Evolutionary conservation across 768 basidiomycete species (phyloP), one percentile per base, ranked within the genome.

Genomic region (Phlebiopsis flavidoalba): DNA sequence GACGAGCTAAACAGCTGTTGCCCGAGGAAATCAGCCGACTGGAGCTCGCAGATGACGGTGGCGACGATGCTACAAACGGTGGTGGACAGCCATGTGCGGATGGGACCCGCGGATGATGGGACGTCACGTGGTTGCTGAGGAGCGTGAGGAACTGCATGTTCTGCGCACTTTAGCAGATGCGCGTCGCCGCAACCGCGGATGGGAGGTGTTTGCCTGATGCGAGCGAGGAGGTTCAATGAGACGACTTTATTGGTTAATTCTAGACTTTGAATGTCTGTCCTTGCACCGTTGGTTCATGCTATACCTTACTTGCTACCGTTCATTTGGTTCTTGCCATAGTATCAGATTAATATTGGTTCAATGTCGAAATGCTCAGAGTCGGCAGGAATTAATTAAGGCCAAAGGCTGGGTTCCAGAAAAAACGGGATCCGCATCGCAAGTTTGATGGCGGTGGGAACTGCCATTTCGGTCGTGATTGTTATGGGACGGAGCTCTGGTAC

Each of bases 381-480:
- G 26, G n/a, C 26, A 31, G 26, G 26, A 31, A 31, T 31, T 31
- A 31, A 31, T 31, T 31, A 31, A 31, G 26, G 26, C 26, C 40
- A 17, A 14, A 43, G 40, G 11, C 40, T 43, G 40, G 12, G 17
- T 43, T 15, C 33, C 22, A 14, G 33, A 17, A n/a, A n/a, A n/a
- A n/a, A n/a, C 35, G 52, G 35, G 40, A 37, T 36, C 53, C 40
- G 43, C 54, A 43, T 43, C 24, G 54, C 54, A 31, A 31, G 14
- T 8, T 45, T 55, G 54, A 55, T 55, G 35, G 40, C 43, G 19
- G 21, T 45, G 48, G 48, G 48, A 49, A 49, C 24, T 55, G 35
- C 54, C 54, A 37, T 43, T 55, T 37, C 21, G 37, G 40, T 36
- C 37, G 37, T 45, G 54, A 55, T 55, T 55, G 54, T 55, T 40